Base-by-base conservation (phyloP, 2,329 filamentous ascomycete species). In the Volutella citrinella region DNA sequence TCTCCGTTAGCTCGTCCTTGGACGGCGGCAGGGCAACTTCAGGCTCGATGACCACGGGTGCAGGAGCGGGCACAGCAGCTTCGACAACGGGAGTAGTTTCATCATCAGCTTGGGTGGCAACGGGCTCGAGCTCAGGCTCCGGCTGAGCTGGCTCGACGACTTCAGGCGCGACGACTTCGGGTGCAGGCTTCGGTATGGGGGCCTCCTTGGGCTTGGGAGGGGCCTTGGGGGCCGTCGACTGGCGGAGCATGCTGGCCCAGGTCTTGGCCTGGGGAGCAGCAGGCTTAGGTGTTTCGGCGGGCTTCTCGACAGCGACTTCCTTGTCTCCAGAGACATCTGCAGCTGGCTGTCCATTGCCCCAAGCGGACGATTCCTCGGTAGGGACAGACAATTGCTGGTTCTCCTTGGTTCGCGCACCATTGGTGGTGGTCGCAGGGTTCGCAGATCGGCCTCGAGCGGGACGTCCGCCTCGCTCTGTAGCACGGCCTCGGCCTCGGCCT, bases 1-100 rank as follows among this genome's bases (percentile, higher is more conserved):
- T 84, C 67, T 91, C 82, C 18, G 91, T 97, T 47, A 97, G 76
- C 54, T 90, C 81, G 60, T 89, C 87, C 64, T 85, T 83, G 16
- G 87, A 77, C 12, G 86, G 83, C 29, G 76, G 74, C 27, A 91
- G 63, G 29, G 74, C 68, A 31, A 73, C 62, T 51, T 74, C 75
- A 34, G 72, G 63, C 39, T 72, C 72, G 38, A 68, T 65, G 25
- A 68, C 35, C 28, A 44, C 40, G 8, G 48, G 34, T 21, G 30
- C 29, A 8, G 41, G 40, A 42, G 37, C 43, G 27, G 44, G 44
- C 42, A 47, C 31, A 30, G 43, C 45, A 7, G 52, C 48, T 57
- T 59, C 43, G 45, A 54, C 44, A 47, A 64, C 46, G 35, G 57
- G 57, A 10, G 59, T 61, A 21, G 44, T 40, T 31, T 61, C 50